phyloP scores from a whole-genome alignment of 495 filamentous ascomycete genomes.

The Penicillium samsonianum region DNA sequence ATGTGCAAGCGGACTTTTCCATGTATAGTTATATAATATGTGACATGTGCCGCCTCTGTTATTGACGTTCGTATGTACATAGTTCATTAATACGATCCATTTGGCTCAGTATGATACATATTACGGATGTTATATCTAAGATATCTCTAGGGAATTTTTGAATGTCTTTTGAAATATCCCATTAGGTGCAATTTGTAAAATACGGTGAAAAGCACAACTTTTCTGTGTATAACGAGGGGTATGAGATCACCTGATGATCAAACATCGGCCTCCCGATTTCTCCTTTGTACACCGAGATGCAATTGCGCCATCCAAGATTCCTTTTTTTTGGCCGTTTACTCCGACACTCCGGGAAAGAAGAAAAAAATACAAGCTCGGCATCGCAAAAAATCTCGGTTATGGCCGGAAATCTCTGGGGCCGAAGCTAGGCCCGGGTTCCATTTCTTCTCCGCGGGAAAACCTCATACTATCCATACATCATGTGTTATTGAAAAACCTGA shows the following conservation, averaged over 20 bases:
- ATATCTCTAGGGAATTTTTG: not conserved
- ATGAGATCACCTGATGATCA: not conserved
- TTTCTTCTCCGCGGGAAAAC: constrained; percentile 27
- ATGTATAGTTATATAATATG: no score
- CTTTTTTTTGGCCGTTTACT: constrained; percentile 4
- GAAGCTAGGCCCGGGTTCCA: constrained; percentile 13
- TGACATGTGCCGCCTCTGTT: no score
- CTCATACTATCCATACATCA: not conserved
- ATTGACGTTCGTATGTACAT: no score
- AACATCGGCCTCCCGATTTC: not conserved
- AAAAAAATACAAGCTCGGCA: constrained; percentile 13
- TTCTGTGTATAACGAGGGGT: not conserved
- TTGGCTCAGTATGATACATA: no score
- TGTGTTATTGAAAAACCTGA: not conserved
- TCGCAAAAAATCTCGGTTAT: constrained; percentile 21
- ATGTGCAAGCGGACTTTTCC: no score
- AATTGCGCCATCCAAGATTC: not conserved
- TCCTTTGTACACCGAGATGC: constrained; percentile 9
- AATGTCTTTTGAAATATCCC: not conserved
- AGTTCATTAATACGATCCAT: not conserved
- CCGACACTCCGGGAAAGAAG: not conserved
- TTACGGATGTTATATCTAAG: not conserved
- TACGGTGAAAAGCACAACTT: not conserved
- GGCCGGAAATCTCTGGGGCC: constrained; percentile 34
- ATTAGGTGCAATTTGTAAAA: not conserved